Evolutionary conservation across 176 grass and related monocot genomes (phyloP).

Genomic region (Pontederia paniculata): DNA sequence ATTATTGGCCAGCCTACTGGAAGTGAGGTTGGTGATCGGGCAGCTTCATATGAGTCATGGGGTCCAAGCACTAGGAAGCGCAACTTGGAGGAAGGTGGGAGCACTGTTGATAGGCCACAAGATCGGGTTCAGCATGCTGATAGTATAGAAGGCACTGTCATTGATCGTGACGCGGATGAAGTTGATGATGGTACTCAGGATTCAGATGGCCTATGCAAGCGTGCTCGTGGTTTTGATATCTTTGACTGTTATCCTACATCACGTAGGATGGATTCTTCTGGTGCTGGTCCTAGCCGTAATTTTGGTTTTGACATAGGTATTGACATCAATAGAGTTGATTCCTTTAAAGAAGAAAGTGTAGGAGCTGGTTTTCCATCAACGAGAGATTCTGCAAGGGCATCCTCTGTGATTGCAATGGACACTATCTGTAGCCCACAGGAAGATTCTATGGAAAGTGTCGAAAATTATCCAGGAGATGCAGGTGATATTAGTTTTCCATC

Average conservation of each 20-base stretch:
- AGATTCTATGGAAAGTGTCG: constrained; percentile 96
- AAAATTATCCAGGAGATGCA: constrained; percentile 68
- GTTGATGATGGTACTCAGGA: constrained; percentile 76
- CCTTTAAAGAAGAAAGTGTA: constrained; percentile 35
- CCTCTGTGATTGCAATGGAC: constrained; percentile 96
- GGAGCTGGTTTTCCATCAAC: constrained; percentile 33
- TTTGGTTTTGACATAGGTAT: constrained; percentile 54
- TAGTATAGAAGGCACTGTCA: constrained; percentile 88
- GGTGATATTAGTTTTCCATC: constrained; percentile 74
- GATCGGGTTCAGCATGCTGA: constrained; percentile 58
- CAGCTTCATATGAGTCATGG: constrained; percentile 76
- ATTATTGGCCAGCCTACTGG: constrained; percentile 93
- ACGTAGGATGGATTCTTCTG: constrained; percentile 47
- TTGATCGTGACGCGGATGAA: constrained; percentile 87
- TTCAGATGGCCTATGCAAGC: constrained; percentile 64
- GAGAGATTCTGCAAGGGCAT: constrained; percentile 68
- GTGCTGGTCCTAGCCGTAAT: constrained; percentile 85
- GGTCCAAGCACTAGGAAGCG: constrained; percentile 89
- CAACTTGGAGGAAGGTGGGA: constrained; percentile 91
- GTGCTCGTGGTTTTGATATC: constrained; percentile 56
- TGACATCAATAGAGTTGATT: constrained; percentile 39
- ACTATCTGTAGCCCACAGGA: constrained; percentile 42
- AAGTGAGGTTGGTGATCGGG: constrained; percentile 96
- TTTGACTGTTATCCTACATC: constrained; percentile 44
- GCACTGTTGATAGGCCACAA: constrained; percentile 87